A percentile compares a stretch with the other conserved stretches of the same genome.
Evolutionary conservation across 768 basidiomycete genomes (phyloP).

Genomic region (Suillus ampliporus): DNA sequence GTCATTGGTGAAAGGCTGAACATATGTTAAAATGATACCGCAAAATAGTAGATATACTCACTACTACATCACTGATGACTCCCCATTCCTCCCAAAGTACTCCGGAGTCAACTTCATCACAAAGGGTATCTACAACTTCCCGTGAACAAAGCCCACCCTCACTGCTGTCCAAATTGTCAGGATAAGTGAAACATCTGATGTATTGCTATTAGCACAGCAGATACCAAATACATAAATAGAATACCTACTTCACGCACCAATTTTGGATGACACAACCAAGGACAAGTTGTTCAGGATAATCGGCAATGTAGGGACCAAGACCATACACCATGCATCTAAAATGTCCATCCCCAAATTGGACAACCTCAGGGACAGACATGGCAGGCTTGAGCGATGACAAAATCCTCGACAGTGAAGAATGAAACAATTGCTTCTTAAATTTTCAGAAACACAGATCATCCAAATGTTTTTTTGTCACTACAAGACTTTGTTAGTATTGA

Average conservation of each 20-base stretch:
- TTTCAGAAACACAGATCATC: constrained; percentile 15
- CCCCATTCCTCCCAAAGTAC: background rate
- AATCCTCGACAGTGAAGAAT: constrained; percentile 21
- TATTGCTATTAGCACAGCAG: background rate
- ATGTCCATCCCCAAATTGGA: constrained; percentile 33
- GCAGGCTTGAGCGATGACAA: constrained; percentile 16
- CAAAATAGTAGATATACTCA: background rate
- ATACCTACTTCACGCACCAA: constrained; percentile 43
- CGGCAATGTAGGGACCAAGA: background rate
- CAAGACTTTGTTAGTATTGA: no score
- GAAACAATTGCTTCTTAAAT: constrained; percentile 28
- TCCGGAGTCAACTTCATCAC: background rate
- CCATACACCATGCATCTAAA: constrained; percentile 21
- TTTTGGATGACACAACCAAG: constrained; percentile 28
- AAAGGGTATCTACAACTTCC: constrained; percentile 3
- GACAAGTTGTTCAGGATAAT: background rate
- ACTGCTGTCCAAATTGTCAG: background rate
- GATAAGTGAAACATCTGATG: background rate
- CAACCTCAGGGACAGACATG: constrained; percentile 24
- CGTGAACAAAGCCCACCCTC: no score
- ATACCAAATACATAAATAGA: background rate
- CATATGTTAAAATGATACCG: background rate
- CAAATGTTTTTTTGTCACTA: constrained; percentile 11
- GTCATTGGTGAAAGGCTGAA: background rate
- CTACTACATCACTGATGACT: background rate